Base-by-base conservation (phyloP, 441 rosid species). In the Populus hybrid region DNA sequence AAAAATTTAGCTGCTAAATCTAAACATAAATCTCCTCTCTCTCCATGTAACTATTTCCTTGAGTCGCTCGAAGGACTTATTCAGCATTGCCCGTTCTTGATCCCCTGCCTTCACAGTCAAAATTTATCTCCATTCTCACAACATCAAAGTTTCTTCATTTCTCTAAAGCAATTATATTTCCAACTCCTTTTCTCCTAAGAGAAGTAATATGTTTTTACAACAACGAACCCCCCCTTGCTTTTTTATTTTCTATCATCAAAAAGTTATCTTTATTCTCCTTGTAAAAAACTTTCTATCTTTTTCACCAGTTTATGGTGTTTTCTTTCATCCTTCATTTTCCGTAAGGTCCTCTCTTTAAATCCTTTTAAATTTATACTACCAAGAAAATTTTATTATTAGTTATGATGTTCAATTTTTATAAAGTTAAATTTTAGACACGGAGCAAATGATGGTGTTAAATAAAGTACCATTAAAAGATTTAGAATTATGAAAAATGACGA, bases 11-110 rank as follows among this genome's bases (percentile, higher is more conserved):
- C 67, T 86, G 84, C 81, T 94, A 95, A 81, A 89, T 83, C 83
- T 89, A 92, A 75, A 77, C 78, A 82, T 80, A 84, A 81, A 94
- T 86, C 78, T 85, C 95, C 89, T 82, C 95, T 88, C 24, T 24
- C 81, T 30, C 86, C 87, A 84, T 83, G n/a, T n/a, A 94, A 84
- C 67, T 91, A 71, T 82, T 91, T 93, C 80, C 99, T 86, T 89
- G 69, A 94, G 93, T 81, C 91, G 97, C 82, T 92, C 94, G 73
- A 95, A 80, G 9, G 92, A 91, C 69, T 84, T 84, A 77, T 84
- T 92, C 73, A 95, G 82, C 80, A 88, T 95, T 7, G 86, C 86
- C 97, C 97, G 91, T 79, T 95, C 99, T 36, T 14, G 57, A 46
- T 46, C 57, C 19, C 18, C 18, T 14, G 0, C 19, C 57, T 24